phyloP scores from a whole-genome alignment of 306 rosid genomes.

The Fagus sylvatica region DNA sequence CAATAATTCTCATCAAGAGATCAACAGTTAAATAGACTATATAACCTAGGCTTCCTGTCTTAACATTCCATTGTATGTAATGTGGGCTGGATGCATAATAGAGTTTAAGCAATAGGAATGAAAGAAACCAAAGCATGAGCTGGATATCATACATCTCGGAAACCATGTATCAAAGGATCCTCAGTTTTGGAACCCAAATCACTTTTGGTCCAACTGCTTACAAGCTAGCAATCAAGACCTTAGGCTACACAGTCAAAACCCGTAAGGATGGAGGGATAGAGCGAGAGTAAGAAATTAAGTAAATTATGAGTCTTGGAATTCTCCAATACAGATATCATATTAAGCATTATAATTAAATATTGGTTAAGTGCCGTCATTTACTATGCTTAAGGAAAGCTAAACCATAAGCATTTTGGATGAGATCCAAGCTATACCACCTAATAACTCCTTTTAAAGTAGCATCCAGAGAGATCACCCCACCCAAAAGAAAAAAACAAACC shows the following conservation, averaged over 20 bases:
- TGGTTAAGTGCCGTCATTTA: not conserved
- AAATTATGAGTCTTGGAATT: not conserved
- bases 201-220: not conserved
- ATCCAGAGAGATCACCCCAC: not conserved
- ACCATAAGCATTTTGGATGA: not conserved
- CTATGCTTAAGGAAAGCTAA: not conserved
- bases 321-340: no score
- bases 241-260: not conserved
- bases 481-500: no score
- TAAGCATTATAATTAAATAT: not conserved
- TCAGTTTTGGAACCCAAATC: not conserved
- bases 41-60: not conserved
- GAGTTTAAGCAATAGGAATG: not conserved
- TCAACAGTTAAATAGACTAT: not conserved
- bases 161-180: not conserved
- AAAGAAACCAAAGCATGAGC: not conserved
- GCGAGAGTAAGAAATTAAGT: not conserved
- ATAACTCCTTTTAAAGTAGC: not conserved
- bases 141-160: not conserved
- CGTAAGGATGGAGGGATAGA: not conserved
- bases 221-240: not conserved
- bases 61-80: not conserved
- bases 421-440: conserved; percentile 16
- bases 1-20: not conserved
- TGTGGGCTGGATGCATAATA: not conserved